Evolutionary conservation across 2,329 filamentous ascomycete genomes (phyloP), one percentile per base, ranked within the genome.

Genomic region (Hypoxylon sp.): DNA sequence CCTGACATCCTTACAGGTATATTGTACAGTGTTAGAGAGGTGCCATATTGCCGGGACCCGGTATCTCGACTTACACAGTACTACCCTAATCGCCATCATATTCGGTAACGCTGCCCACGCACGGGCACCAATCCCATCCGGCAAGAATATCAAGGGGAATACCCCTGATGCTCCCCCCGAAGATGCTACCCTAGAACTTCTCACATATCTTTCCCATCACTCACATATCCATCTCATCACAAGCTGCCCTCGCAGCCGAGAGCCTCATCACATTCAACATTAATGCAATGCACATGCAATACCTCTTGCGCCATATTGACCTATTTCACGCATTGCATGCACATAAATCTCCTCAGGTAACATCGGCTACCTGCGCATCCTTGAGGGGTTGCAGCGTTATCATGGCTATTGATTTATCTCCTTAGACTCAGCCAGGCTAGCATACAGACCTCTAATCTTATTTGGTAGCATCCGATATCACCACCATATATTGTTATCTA

Each of bases 81-180:
- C 23, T 51, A 55, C 49, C 46, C 48, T 42, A 11, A 52, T 40
- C 52, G 41, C 37, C 23, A 35, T 48, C 45, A 8, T 27, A 35
- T 54, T 50, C 55, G 58, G 58, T 40, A 56, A 59, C 62, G 61
- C 58, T 53, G 55, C 42, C 29, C 8, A 33, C 29, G 27, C 27
- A 31, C 27, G 27, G 58, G 61, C 61, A 64, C 54, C 47, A 31
- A n/a, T n/a, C 52, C 49, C 48, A 60, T 57, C 20, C 48, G 40
- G 56, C 26, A 54, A 49, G 21, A 52, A 40, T 45, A 31, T 46
- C 56, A 60, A 33, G 60, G 60, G 18, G n/a, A n/a, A n/a, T n/a
- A 15, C 26, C 56, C 53, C 33, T 60, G 31, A 37, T 49, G 51
- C 6, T 56, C 45, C 47, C 45, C 47, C 47, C 46, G 41, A 53